Percentiles rank a stretch among this genome's conserved stretches.
Conservation (phyloP, 495 filamentous ascomycete genomes). For the Xylaria bambusicola region DNA sequence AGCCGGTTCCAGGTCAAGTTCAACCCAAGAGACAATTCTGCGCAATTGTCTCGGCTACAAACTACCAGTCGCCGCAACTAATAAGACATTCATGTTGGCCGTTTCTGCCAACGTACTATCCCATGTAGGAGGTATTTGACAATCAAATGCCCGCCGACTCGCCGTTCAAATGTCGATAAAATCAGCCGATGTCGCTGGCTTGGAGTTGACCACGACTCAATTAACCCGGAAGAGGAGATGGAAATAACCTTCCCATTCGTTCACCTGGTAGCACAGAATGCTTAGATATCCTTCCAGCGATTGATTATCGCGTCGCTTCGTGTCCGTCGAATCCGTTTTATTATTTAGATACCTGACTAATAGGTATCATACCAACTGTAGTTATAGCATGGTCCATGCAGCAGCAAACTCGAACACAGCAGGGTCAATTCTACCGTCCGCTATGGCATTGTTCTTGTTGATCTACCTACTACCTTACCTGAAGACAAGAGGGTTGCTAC, state of each 20-base stretch:
- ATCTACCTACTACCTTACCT: not conserved
- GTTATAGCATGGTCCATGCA: not conserved
- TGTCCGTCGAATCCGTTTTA: no score
- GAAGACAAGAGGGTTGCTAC: not conserved
- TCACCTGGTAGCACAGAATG: not conserved
- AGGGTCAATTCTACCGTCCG: not conserved
- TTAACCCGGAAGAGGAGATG: not conserved
- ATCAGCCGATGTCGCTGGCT: not conserved
- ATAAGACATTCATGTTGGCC: not conserved
- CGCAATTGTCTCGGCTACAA: not conserved
- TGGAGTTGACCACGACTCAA: not conserved
- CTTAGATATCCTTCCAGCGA: no score
- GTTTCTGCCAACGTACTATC: not conserved
- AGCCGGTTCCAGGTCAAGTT: not conserved
- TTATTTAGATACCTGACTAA: no score
- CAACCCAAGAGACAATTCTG: not conserved
- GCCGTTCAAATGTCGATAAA: not conserved
- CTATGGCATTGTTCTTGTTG: not conserved
- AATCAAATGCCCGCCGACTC: no score
- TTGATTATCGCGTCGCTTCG: no score
- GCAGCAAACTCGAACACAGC: not conserved
- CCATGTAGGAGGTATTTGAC: not conserved
- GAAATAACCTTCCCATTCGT: no score
- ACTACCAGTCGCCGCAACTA: not conserved
- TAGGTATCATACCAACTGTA: not conserved